Conservation (phyloP, 345 rosid genomes). For the Gossypium herbaceum region DNA sequence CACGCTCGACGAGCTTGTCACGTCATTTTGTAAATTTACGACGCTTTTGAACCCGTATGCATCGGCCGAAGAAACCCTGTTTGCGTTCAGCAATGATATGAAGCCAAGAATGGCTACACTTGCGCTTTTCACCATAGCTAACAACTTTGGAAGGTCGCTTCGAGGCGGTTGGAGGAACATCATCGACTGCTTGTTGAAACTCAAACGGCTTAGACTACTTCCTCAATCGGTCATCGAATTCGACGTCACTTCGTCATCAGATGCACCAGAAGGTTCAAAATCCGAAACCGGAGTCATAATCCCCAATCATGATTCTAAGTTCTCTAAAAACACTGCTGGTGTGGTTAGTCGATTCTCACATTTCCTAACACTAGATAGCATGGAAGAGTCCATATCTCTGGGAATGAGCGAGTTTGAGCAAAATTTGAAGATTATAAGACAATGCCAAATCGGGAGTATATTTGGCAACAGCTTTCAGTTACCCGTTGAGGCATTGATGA, state of each 20-base stretch:
- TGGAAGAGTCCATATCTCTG: constrained; percentile 67
- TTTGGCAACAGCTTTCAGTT: constrained; percentile 56
- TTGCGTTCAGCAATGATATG: constrained; percentile 72
- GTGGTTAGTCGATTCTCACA: constrained; percentile 62
- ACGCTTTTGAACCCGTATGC: constrained; percentile 83
- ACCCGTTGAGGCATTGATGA: constrained; percentile 49
- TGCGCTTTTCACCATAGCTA: constrained; percentile 79
- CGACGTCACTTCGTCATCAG: constrained; percentile 34
- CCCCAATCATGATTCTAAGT: constrained; percentile 40
- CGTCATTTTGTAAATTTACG: constrained; percentile 81
- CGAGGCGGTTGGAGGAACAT: constrained; percentile 93
- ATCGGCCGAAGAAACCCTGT: constrained; percentile 78
- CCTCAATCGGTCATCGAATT: constrained; percentile 70
- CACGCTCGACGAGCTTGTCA: constrained; percentile 79
- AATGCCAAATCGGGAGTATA: constrained; percentile 69
- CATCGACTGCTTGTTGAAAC: constrained; percentile 78
- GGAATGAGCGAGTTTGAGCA: constrained; percentile 91
- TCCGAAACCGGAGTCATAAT: constrained; percentile 36
- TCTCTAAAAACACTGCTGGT: constrained; percentile 31
- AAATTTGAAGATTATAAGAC: constrained; percentile 75
- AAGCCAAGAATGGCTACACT: constrained; percentile 92
- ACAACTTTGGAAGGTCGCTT: constrained; percentile 69
- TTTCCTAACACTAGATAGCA: constrained; percentile 64
- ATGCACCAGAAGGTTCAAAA: constrained; percentile 23
- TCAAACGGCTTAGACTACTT: constrained; percentile 79